Base-by-base conservation (phyloP, 176 grass and related monocot genomes). In the Thalia dealbata region DNA sequence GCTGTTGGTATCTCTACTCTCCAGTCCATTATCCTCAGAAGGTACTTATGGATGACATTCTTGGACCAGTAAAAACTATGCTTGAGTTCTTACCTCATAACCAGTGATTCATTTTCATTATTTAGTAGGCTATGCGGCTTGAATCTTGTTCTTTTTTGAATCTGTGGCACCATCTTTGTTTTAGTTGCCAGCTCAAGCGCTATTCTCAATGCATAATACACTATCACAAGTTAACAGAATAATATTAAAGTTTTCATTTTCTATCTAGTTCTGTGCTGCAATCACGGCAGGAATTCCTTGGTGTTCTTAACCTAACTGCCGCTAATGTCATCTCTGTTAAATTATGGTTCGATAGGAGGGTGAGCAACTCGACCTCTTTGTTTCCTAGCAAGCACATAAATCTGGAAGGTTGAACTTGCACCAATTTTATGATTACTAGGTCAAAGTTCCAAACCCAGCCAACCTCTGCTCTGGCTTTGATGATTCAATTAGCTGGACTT, bases 291-390 rank as follows among this genome's bases (percentile, higher is more conserved):
- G 88, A 96, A 76, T 91, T 96, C 25, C 21, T 81, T 28, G 83
- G 84, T 52, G 71, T 96, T 83, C 88, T 91, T 81, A 85, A 81
- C 50, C 69, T 96, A 71, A 73, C 78, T 22, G 81, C 86, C 30
- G 43, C 78, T 43, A 88, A 91, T 11, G 71, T 91, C 61, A 60
- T 91, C 77, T 87, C 81, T 76, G 42, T 96, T 63, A 91, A 87
- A 81, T 64, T 96, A 75, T 96, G 92, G 92, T 85, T 89, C 59
- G 88, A 91, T 79, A 91, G 87, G 75, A 96, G 89, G 88, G 92
- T 68, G 65, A 68, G 43, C 32, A 43, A 23, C 38, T 10, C 3
- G 12, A 7, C 16, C 18, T 45, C 0, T 68, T 68, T 68, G 38
- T 68, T 68, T 68, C 25, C 22, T 12, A 11, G 16, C 23, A 8